Base-by-base conservation (phyloP, 352 stramenopile genomes). In the Phytophthora syringae region DNA sequence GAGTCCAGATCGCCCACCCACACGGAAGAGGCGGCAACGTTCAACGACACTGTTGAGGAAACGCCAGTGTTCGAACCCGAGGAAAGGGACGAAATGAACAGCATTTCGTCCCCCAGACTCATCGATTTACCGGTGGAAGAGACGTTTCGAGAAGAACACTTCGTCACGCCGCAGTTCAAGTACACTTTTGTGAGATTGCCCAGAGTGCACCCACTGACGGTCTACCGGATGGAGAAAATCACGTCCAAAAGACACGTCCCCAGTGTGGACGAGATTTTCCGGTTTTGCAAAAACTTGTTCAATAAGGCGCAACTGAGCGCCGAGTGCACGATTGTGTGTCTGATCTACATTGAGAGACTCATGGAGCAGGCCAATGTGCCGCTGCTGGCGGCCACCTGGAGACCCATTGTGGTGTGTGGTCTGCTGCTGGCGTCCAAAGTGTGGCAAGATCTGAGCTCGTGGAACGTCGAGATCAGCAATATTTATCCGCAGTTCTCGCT, bases 271-370 rank as follows among this genome's bases (percentile, higher is more conserved):
- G 93, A 97, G 74, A 97, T 98, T 67, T 97, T 97, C 64, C 76
- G 86, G 13, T 98, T 98, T 53, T 92, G 94, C 61, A 94, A 92
- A 54, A 96, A 95, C 58, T 78, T 99, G 13, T 99, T 99, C 80
- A 97, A 98, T 61, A 94, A 97, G 59, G 97, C 98, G 16, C 95
- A 98, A 58, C 73, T 99, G 48, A 98, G 89, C 51, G 96, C 96
- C n/a, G 98, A 99, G 88, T 99, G 98, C 82, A 98, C 95, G 6
- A 98, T 99, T 72, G 97, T 99, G 47, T 97, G 89, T 53, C 89
- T 99, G 18, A 99, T 99, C 63, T 99, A 99, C 82, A 97, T 99
- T 9, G 98, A 99, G 77, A 92, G 97, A 13, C 86, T 99, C 20
- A 99, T 99, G 96, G 96, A 99, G 74, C 82, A 96, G 47, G 94